These are phyloP conservation scores for Tylopilus rubrobrunneus DNA, from an alignment of 768 basidiomycete species.

Conservation along the genomic window DNA sequence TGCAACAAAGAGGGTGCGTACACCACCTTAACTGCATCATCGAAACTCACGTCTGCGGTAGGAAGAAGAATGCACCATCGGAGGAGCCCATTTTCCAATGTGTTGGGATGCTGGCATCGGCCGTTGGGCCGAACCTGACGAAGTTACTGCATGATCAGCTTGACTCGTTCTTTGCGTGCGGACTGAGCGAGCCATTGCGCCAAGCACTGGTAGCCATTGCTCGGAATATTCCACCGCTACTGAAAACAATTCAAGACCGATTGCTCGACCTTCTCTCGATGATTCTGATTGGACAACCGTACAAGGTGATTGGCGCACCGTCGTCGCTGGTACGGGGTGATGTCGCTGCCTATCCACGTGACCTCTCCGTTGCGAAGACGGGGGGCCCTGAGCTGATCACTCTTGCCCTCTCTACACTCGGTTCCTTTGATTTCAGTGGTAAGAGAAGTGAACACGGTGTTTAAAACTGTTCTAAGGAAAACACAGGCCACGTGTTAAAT, in stretches of 20 bases:
- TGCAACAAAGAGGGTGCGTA: constrained; percentile 79
- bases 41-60: constrained; percentile 21
- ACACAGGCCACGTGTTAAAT: constrained; percentile 81
- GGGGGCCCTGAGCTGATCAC: constrained; percentile 66
- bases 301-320: constrained; percentile 87
- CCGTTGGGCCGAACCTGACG: constrained; percentile 94
- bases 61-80: constrained; percentile 85
- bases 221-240: constrained; percentile 80
- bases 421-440: constrained; percentile 94
- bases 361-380: constrained; percentile 48
- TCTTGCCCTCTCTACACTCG: constrained; percentile 81
- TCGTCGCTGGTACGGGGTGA: constrained; percentile 55
- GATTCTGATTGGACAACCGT: constrained; percentile 78
- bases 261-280: constrained; percentile 80
- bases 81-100: constrained; percentile 98
- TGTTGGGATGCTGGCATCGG: constrained; percentile 90
- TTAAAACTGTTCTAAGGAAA: constrained; percentile 10
- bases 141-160: constrained; percentile 95
- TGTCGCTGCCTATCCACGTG: constrained; percentile 43
- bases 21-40: background rate
- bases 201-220: constrained; percentile 84
- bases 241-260: constrained; percentile 94
- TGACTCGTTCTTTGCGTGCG: constrained; percentile 94
- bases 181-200: constrained; percentile 83
- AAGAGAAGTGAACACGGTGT: constrained; percentile 13